Conservation (phyloP, 176 grass and related monocot species). For the Zea luxurians region DNA sequence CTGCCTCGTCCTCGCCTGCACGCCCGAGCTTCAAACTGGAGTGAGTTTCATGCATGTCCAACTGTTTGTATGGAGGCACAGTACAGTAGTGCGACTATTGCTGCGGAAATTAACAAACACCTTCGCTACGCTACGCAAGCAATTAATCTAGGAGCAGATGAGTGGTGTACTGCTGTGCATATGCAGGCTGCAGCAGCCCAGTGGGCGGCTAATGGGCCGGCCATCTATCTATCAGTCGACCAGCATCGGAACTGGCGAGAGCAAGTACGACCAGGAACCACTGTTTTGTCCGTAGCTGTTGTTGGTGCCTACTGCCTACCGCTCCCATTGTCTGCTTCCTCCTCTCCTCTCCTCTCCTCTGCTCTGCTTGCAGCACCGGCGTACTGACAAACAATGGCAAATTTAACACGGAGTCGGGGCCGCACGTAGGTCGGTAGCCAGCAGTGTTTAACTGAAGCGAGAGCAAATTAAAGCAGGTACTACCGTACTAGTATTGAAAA, state of each 20-base stretch:
- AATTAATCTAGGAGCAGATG: neutral
- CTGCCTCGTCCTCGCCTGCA: constrained; percentile 41
- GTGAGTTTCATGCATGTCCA: neutral
- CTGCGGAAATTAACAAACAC: neutral
- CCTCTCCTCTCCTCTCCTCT: neutral
- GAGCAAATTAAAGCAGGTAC: too few relatives aligned
- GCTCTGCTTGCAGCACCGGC: neutral
- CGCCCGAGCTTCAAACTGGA: constrained; percentile 2
- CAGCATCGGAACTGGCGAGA: constrained; percentile 15
- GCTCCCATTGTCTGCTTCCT: neutral
- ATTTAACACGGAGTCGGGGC: neutral
- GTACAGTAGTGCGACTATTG: neutral
- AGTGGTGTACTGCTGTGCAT: neutral
- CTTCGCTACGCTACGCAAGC: neutral
- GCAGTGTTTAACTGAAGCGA: too few relatives aligned
- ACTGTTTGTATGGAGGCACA: neutral
- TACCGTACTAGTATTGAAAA: neutral
- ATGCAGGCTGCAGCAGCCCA: neutral
- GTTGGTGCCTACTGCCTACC: too few relatives aligned
- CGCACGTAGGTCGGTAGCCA: neutral
- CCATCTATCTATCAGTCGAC: too few relatives aligned
- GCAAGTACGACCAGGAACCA: neutral
- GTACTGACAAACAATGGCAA: constrained; percentile 2
- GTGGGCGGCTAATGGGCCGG: constrained; percentile 12
- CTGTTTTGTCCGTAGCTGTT: constrained; percentile 36